Base-by-base conservation (phyloP, 177 flowering plant genomes). In the Vitis hybrid region DNA sequence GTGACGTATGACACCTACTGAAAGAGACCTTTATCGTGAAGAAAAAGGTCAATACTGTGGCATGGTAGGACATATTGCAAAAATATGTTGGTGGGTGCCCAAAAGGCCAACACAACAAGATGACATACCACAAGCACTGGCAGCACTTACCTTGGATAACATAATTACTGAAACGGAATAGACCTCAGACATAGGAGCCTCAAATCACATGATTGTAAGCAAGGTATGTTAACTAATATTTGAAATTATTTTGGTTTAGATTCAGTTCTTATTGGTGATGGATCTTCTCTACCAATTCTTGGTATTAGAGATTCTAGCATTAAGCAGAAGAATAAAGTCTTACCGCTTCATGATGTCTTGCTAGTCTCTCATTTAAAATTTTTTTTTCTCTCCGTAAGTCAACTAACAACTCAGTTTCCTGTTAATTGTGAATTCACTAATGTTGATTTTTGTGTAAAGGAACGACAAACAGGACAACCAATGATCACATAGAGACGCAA, bases 321-420 rank as follows among this genome's bases (percentile, higher is more conserved):
- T 17, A 17, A 50, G 2, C 10, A 56, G 2, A n/a, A 46, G 2
- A 17, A 61, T 2, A 17, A 51, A 61, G 50, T 12, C 8, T 61
- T 62, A 62, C 40, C 7, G 0, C 17, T 70, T 6, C 21, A 32
- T 61, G 32, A 70, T 61, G 72, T 70, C 6, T 60, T 61, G 32
- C 13, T 17, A 1, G 67, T 64, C 0, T 62, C 68, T 1, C 2
- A 40, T 6, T 51, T 65, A 1, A 72, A 17, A 27, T n/a, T n/a
- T n/a, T n/a, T n/a, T 27, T 1, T 72, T 7, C 74, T 72, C n/a
- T 72, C 54, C 4, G 14, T 65, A 11, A 72, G 74, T 50, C 69
- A 70, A 17, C 14, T 70, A 18, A 70, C 67, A 1, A 18, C 52
- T 6, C 54, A 64, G 19, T 63, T 30, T 51, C 74, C 65, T 9